Evolutionary conservation across 352 stramenopile genomes (phyloP).

Genomic region (Globisporangium polare): DNA sequence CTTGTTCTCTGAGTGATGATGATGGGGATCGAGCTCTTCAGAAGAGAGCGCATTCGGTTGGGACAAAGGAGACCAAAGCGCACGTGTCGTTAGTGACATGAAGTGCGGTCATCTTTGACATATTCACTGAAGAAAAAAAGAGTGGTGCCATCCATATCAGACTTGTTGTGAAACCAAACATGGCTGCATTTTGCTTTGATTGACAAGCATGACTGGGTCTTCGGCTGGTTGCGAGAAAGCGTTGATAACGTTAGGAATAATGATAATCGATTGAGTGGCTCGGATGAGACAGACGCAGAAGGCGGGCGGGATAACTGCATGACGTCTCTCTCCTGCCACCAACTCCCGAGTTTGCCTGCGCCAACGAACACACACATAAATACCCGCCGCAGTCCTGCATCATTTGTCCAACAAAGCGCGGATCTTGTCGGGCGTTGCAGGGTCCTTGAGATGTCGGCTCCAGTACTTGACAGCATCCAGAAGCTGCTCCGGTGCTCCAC

Average conservation of each 20-base stretch:
- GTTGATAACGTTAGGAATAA: not conserved
- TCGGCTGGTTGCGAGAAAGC: not conserved
- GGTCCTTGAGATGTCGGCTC: constrained; percentile 50
- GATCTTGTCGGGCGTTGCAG: constrained; percentile 42
- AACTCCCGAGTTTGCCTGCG: not conserved
- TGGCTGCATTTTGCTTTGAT: not conserved
- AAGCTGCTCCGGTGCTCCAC: constrained; percentile 31
- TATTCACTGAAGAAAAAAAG: not conserved
- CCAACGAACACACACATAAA: constrained; percentile 7
- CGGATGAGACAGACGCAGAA: not conserved
- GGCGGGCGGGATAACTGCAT: not conserved
- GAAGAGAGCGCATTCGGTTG: not conserved
- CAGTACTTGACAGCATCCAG: constrained; percentile 50
- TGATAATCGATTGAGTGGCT: not conserved
- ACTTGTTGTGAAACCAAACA: not conserved
- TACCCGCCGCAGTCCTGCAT: not conserved
- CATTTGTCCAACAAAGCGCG: constrained; percentile 34
- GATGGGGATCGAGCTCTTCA: not conserved
- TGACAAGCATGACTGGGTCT: not conserved
- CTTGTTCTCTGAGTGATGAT: not conserved
- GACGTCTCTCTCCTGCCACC: not conserved
- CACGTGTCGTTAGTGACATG: not conserved
- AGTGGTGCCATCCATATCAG: not conserved
- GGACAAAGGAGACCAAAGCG: not conserved
- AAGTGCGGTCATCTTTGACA: too few species aligned